Conservation (phyloP, 257 asterid genomes). For the Salvia rosmarinus region DNA sequence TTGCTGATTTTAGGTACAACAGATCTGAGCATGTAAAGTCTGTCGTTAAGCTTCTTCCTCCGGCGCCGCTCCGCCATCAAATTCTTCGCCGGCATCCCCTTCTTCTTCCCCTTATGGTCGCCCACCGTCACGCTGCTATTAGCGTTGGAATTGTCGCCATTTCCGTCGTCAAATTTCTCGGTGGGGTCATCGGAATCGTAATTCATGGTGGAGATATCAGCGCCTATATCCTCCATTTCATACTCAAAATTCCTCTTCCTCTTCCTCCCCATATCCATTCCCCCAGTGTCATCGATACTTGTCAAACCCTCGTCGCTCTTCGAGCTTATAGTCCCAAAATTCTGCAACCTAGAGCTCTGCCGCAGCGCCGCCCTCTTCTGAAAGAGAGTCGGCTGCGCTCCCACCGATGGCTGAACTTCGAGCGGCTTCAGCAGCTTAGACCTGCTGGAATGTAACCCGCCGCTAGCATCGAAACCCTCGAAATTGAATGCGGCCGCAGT, state of each 20-base stretch:
- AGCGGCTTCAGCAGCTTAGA: conserved; percentile 52
- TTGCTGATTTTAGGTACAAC: conserved; percentile 80
- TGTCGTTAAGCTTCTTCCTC: conserved; percentile 77
- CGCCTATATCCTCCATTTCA: conserved; percentile 37
- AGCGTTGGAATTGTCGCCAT: conserved; percentile 43
- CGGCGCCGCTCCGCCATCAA: conserved; percentile 80
- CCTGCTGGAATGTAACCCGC: conserved; percentile 33
- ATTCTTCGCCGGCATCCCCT: conserved; percentile 73
- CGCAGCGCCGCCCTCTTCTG: conserved; percentile 57
- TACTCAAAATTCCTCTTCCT: conserved; percentile 41
- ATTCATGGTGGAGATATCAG: conserved; percentile 43
- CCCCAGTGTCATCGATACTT: conserved; percentile 45
- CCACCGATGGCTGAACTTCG: conserved; percentile 41
- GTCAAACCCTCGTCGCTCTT: conserved; percentile 47
- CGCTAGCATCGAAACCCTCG: conserved; percentile 37
- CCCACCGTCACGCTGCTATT: conserved; percentile 42
- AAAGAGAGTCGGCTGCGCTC: conserved; percentile 52
- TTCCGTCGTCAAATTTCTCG: conserved; percentile 40
- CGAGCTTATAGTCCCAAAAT: conserved; percentile 39
- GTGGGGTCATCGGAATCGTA: conserved; percentile 51
- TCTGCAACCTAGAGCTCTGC: conserved; percentile 39
- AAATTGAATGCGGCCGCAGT: conserved; percentile 26
- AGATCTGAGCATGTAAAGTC: conserved; percentile 79
- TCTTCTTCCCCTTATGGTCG: conserved; percentile 54
- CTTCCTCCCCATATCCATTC: conserved; percentile 39